Evolutionary conservation across 306 rosid species (phyloP), one percentile per base, ranked within the genome.

Genomic region (Pyrus betulifolia): DNA sequence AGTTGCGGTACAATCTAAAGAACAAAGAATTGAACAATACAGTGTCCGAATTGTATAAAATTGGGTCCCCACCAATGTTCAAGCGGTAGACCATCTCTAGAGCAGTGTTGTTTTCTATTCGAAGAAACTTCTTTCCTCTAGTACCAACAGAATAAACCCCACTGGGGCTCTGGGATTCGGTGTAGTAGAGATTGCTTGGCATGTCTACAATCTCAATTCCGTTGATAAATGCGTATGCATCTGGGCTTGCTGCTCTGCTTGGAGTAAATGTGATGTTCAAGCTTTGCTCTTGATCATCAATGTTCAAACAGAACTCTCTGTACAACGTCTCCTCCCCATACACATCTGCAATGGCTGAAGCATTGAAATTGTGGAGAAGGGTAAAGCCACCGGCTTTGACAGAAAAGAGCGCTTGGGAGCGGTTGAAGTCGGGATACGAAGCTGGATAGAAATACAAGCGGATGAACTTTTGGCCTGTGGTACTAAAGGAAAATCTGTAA

Each of bases 191-290:
- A 49, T 49, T 49, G 54, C 17, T 49, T 17, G 54, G 54, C 54
- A 49, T 49, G 17, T 12, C 4, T 12, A 49, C 54, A 13, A 49
- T 49, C 18, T 49, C 54, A 49, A 49, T 49, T 49, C 54, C 54
- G 17, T 49, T 49, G 19, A 49, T 49, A 17, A 49, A 49, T 12
- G 54, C 54, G 18, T 49, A 49, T 3, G 54, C 54, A 17, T 49
- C 54, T 14, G 54, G 54, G 22, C 40, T 35, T 35, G 8, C 40
- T 1, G 40, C 9, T 6, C 40, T 35, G 40, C 5, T 62, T 3
- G 80, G 85, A 59, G 21, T 66, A 55, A 82, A 82, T 1, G 79
- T 51, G 70, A 82, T 21, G 63, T 78, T 78, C 21, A 82, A 33
- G 21, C 21, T 23, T 6, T 35, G 11, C 17, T 58, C 17, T 13